phyloP scores from a whole-genome alignment of 495 filamentous ascomycete species.

The Glonium stellatum region DNA sequence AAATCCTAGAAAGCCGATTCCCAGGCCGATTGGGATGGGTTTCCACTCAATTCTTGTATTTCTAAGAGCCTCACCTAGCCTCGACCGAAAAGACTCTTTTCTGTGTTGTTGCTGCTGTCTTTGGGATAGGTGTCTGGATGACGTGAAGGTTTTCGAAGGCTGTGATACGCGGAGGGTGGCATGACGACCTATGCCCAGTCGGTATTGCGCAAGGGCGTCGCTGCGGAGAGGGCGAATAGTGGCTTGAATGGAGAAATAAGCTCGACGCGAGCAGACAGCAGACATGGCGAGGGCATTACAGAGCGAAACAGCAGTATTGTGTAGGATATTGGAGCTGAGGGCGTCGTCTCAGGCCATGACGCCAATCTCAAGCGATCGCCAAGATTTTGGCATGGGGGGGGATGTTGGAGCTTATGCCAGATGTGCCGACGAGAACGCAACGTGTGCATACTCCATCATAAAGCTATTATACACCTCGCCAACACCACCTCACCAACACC shows the following conservation, averaged over 20 bases:
- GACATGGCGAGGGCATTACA: conserved; percentile 1
- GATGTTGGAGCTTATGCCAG: not conserved
- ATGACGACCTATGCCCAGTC: not conserved
- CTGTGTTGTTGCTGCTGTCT: conserved; percentile 38
- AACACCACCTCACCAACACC: not conserved
- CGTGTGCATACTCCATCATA: not conserved
- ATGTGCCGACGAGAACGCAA: not conserved
- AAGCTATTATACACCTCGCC: no score
- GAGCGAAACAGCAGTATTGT: not conserved
- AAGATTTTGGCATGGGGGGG: not conserved
- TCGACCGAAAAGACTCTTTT: conserved; percentile 56
- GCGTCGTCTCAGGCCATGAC: not conserved
- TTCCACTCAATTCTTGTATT: conserved; percentile 86
- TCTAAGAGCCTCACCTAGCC: conserved; percentile 55
- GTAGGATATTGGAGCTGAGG: not conserved
- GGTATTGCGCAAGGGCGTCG: conserved; percentile 19
- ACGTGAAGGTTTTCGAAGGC: conserved; percentile 38
- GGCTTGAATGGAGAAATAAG: not conserved
- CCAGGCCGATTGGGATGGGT: conserved; percentile 87
- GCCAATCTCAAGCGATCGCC: not conserved
- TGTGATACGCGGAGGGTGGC: conserved; percentile 11
- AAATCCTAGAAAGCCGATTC: conserved; percentile 78
- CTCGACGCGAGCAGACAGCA: not conserved
- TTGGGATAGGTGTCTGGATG: conserved; percentile 37
- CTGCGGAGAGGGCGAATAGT: conserved; percentile 27